Evolutionary conservation across 768 basidiomycete genomes (phyloP), one percentile per base, ranked within the genome.

Genomic region (Baorangia bicolor): DNA sequence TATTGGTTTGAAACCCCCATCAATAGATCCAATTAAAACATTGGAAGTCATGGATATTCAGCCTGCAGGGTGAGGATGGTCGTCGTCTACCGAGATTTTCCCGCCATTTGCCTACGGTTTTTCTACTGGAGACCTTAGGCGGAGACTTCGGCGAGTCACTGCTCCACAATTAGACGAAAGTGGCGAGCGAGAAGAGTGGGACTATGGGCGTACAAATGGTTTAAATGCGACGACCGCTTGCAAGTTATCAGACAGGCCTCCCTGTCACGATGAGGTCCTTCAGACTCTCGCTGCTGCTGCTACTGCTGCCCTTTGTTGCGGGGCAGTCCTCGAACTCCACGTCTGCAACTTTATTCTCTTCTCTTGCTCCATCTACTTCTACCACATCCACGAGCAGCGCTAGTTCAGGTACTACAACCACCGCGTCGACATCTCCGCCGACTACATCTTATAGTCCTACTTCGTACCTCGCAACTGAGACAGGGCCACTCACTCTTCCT

Each of bases 401-500:
- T 28, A 35, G 37, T 23, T 41, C 55, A 20, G 27, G 39, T n/a
- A 7, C 20, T 25, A 48, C 39, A 14, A 21, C 55, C 18, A 50
- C 42, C 31, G 4, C 21, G 23, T 39, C 28, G 27, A 25, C 35
- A 23, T 28, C 52, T 21, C 21, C 30, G 13, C 42, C 18, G 23
- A 51, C 40, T 14, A 31, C 51, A 13, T 45, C 39, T 31, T 50
- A 30, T 5, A 51, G 12, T 16, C 28, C 51, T 14, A 40, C 42
- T 21, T 44, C 53, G 12, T 58, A 52, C 33, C 45, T 46, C 12
- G 62, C 49, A 48, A 57, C 58, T 9, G 61, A 54, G 38, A 42
- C 57, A 57, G 69, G 70, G 18, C 52, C 48, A 12, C 57, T 71
- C 39, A 71, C 70, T n/a, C 46, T 76, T 25, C 73, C 74, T n/a